Evolutionary conservation across 768 basidiomycete species (phyloP).

Genomic region (Calocybe gangraenosa): DNA sequence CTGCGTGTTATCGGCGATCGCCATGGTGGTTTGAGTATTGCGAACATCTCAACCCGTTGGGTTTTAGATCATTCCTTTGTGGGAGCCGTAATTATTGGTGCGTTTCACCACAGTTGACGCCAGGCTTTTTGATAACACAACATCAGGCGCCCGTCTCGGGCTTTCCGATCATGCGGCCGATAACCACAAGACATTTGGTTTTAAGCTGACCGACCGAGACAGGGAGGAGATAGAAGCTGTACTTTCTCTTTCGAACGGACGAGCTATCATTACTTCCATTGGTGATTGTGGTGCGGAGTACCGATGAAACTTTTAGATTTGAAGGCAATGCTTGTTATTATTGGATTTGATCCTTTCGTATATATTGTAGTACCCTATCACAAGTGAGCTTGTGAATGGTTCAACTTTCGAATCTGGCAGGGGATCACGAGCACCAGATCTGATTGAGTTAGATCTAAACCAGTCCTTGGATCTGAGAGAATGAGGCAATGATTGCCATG

Average conservation of each 20-base stretch:
- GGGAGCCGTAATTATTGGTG: slow-evolving; percentile 78
- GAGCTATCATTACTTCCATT: slow-evolving; percentile 59
- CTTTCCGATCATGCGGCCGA: slow-evolving; percentile 71
- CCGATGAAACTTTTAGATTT: slow-evolving; percentile 34
- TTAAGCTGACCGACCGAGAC: slow-evolving; percentile 54
- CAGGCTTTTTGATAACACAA: neutral
- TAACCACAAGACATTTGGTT: slow-evolving; percentile 59
- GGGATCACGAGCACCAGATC: too few species aligned
- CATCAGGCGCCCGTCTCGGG: slow-evolving; percentile 65
- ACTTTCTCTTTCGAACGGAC: slow-evolving; percentile 55
- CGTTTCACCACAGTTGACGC: slow-evolving; percentile 12
- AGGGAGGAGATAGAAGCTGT: slow-evolving; percentile 60
- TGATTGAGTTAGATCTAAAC: too few species aligned
- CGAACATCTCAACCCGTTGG: slow-evolving; percentile 81
- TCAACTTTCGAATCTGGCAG: too few species aligned
- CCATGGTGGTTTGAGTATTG: slow-evolving; percentile 61
- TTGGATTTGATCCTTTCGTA: neutral
- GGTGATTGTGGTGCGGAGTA: slow-evolving; percentile 88
- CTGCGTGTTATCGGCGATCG: slow-evolving; percentile 64
- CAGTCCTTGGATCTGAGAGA: too few species aligned
- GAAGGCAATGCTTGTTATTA: neutral
- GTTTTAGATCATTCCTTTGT: slow-evolving; percentile 75
- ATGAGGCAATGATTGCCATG: too few species aligned
- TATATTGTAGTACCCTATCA: too few species aligned
- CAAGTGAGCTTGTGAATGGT: too few species aligned